Conservation (phyloP, 2,329 filamentous ascomycete genomes). For the Mycosphaerella sp. region DNA sequence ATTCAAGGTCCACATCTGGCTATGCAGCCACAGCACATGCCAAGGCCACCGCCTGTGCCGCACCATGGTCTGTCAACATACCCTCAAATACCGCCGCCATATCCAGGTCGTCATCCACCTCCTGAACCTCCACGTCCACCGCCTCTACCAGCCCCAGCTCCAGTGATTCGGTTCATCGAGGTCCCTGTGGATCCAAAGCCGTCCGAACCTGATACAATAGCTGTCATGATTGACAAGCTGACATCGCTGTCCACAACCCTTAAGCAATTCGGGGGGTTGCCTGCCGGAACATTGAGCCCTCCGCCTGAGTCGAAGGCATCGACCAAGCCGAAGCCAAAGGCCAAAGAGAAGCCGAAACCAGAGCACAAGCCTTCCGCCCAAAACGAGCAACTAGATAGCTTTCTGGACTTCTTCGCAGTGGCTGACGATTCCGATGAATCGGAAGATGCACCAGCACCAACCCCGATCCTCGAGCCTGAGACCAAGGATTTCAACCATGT, state of each 20-base stretch:
- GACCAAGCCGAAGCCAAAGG: background rate
- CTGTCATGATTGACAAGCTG: conserved; percentile 26
- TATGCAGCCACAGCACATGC: background rate
- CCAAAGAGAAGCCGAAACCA: background rate
- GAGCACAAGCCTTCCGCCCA: conserved; percentile 2
- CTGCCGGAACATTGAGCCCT: conserved; percentile 16
- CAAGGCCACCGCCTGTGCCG: conserved; percentile 2
- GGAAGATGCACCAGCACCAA: background rate
- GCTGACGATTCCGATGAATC: conserved; percentile 18
- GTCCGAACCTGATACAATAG: conserved; percentile 18
- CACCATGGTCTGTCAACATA: conserved; percentile 5
- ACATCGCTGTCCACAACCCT: conserved; percentile 24
- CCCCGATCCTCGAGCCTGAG: conserved; percentile 1
- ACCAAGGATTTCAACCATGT: conserved; percentile 14
- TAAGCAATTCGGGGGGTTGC: conserved; percentile 27
- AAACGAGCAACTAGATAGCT: conserved; percentile 20
- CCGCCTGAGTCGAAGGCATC: conserved; percentile 6
- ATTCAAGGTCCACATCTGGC: background rate
- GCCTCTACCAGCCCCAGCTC: conserved; percentile 8
- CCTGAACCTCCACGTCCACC: conserved; percentile 10
- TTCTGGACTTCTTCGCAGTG: conserved; percentile 25
- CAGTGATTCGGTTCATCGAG: conserved; percentile 22
- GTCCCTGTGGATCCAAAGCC: conserved; percentile 16
- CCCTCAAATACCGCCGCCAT: conserved; percentile 6
- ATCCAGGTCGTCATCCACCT: conserved; percentile 5